A percentile compares a stretch with the other conserved stretches of the same genome.
Evolutionary conservation across 140 eudicot species (phyloP).

Genomic region (Ambrosia hybrid): DNA sequence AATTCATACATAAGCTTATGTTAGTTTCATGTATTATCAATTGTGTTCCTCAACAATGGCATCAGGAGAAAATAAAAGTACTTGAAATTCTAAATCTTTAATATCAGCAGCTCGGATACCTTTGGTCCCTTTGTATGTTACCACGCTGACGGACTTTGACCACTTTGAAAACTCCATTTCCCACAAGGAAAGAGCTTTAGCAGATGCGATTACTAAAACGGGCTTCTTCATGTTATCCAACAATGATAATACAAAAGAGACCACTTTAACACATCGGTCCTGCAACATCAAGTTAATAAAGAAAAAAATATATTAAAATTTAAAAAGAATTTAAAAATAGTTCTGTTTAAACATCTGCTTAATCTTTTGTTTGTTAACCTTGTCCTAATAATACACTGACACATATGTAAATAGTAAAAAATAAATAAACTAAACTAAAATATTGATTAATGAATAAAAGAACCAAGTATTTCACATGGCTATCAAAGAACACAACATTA

Average conservation of each 20-base stretch:
- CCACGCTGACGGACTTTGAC: slow-evolving; percentile 28
- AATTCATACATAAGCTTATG: neutral
- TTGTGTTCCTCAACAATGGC: slow-evolving; percentile 38
- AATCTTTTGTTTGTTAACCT: neutral
- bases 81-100: slow-evolving; percentile 38
- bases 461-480: slow-evolving; percentile 14
- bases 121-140: slow-evolving; percentile 39
- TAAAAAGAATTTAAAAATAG: neutral
- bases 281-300: slow-evolving; percentile 18
- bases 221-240: slow-evolving; percentile 29
- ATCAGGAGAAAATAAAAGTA: slow-evolving; percentile 38
- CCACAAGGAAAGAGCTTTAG: slow-evolving; percentile 38
- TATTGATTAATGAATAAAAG: neutral
- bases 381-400: too few relatives aligned
- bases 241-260: slow-evolving; percentile 36
- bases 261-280: slow-evolving; percentile 43
- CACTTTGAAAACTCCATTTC: slow-evolving; percentile 41
- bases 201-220: slow-evolving; percentile 32
- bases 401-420: too few relatives aligned
- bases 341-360: neutral
- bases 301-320: too few relatives aligned
- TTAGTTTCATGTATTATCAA: neutral
- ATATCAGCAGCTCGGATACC: slow-evolving; percentile 26
- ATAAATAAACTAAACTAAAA: too few relatives aligned
- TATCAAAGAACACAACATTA: slow-evolving; percentile 38